These are phyloP conservation scores for Rhododendron ferrugineum DNA, from an alignment of 148 eudicot genomes.

Conservation along the genomic window DNA sequence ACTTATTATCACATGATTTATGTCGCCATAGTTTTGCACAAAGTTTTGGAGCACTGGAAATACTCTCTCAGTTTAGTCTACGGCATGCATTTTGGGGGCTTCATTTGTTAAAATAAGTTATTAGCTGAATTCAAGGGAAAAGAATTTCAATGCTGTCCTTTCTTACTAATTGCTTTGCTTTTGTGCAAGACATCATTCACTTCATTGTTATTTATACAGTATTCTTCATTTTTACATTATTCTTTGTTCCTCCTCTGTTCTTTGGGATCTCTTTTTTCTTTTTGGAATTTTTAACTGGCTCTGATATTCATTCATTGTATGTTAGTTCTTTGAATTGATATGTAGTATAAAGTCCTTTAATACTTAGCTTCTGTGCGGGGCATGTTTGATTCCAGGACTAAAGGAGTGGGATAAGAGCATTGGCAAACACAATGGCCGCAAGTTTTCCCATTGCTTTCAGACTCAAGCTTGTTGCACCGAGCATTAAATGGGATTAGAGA, in stretches of 20 bases:
- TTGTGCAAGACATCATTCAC: not conserved
- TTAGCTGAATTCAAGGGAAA: not conserved
- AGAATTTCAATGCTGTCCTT: not conserved
- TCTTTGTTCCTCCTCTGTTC: not conserved
- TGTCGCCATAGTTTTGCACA: not conserved
- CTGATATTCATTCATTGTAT: not conserved
- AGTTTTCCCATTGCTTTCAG: not conserved
- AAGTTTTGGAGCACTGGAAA: not conserved
- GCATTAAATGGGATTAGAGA: not conserved
- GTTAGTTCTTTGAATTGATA: not conserved
- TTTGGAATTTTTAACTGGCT: not conserved
- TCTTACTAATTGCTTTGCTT: not conserved
- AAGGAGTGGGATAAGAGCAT: not conserved
- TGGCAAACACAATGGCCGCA: not conserved
- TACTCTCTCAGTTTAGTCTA: not conserved
- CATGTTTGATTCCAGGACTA: not conserved
- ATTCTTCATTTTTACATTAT: not conserved
- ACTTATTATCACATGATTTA: slow-evolving; percentile 11
- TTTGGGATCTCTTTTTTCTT: not conserved
- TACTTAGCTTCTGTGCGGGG: not conserved
- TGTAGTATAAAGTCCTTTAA: not conserved
- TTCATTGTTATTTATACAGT: not conserved
- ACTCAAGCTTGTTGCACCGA: not conserved
- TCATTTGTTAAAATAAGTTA: not conserved
- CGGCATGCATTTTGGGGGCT: not conserved